Evolutionary conservation across 345 rosid genomes (phyloP), one percentile per base, ranked within the genome.

Genomic region (Boechera retrofracta): DNA sequence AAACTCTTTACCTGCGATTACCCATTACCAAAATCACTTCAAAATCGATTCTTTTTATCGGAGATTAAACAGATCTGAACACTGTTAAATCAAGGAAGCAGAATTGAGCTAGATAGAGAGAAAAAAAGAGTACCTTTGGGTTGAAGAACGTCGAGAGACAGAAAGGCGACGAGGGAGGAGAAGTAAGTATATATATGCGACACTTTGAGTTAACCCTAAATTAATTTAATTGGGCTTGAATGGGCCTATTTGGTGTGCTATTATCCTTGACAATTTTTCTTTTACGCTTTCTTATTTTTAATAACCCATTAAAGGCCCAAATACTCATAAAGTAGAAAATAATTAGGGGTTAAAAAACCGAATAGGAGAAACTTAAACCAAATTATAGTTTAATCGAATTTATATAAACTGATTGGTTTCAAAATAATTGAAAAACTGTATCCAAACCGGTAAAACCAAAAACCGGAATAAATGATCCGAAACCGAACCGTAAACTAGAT

Each of bases 131-230:
- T 73, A 78, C 77, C 81, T 73, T 35, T 0, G 52, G 65, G 7
- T 78, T 7, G 69, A 72, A 49, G 81, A 71, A 47, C 73, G 67
- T 57, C 67, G 62, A 63, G 53, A 32, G 55, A 78, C 73, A 41
- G 81, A 59, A 52, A 73, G 33, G 70, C 42, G 81, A 52, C 11
- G 53, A 4, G 1, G 59, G 49, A 8, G 9, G 28, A 41, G 73
- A 48, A 11, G 64, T 15, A 26, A 29, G 33, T 4, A 28, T 78
- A 73, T 72, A 72, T 78, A 66, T 71, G 67, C 75, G 24, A 5
- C 73, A 78, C 69, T 66, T 29, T 44, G 2, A 38, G 54, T 2
- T 65, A 66, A 78, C 48, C 82, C 82, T 73, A 79, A 62, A 16
- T 44, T 4, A 5, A 8, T 9, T 2, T 0, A 26, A 2, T n/a